These are phyloP conservation scores for Dryas alaskensis DNA, from an alignment of 306 rosid species.

Conservation along the genomic window DNA sequence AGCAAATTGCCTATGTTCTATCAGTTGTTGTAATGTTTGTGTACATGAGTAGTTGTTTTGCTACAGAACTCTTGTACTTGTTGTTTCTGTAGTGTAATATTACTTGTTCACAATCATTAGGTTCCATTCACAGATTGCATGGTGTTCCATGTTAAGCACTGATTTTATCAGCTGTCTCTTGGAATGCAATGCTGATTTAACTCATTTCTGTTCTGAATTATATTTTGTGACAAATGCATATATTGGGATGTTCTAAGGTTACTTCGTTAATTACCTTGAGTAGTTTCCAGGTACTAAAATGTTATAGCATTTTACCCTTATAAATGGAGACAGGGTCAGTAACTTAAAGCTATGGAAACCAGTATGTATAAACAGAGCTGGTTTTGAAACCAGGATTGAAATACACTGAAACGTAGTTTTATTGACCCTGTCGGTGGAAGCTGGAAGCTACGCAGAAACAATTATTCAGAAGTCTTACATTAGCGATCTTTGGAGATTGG, in stretches of 20 bases:
- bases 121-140: not conserved
- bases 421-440: too few species aligned
- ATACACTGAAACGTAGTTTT: too few species aligned
- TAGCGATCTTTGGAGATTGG: too few species aligned
- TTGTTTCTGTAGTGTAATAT: constrained; percentile 1
- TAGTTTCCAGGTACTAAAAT: too few species aligned
- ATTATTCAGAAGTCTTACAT: too few species aligned
- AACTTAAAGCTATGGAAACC: too few species aligned
- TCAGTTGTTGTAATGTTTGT: constrained; percentile 8
- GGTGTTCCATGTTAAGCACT: not conserved
- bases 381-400: too few species aligned
- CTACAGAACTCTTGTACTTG: constrained; percentile 2
- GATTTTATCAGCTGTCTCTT: not conserved
- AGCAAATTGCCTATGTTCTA: not conserved
- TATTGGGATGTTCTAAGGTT: not conserved
- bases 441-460: too few species aligned
- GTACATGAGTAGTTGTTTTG: constrained; percentile 6
- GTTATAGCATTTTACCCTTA: too few species aligned
- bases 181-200: not conserved
- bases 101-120: constrained; percentile 4
- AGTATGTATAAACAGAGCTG: too few species aligned
- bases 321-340: too few species aligned
- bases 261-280: too few species aligned
- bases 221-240: not conserved
- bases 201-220: not conserved